Percentiles rank a stretch among this genome's conserved stretches.
phyloP scores from a whole-genome alignment of 192 early-diverging fungal species.

The Entomortierella lignicola region DNA sequence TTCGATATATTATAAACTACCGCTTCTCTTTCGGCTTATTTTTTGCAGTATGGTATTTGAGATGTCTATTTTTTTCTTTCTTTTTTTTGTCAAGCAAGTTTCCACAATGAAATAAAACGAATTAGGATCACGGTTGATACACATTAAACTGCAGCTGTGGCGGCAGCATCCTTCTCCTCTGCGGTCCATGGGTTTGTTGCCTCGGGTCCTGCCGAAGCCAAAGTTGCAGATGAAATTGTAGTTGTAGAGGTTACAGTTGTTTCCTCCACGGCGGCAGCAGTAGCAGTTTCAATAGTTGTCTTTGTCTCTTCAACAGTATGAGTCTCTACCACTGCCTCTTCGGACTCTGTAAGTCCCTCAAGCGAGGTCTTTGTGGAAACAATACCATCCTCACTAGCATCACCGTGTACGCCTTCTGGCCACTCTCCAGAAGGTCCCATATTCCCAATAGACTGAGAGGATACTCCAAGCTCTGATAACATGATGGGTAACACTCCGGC shows the following conservation, averaged over 20 bases:
- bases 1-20: no score
- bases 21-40: background rate
- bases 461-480: slow-evolving; percentile 62
- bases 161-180: slow-evolving; percentile 15
- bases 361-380: slow-evolving; percentile 32
- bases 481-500: slow-evolving; percentile 74
- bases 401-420: slow-evolving; percentile 14
- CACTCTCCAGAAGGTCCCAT: slow-evolving; percentile 45
- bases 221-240: slow-evolving; percentile 2
- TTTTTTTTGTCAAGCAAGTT: background rate
- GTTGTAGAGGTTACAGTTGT: slow-evolving; percentile 4
- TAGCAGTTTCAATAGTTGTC: slow-evolving; percentile 10
- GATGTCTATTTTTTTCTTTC: background rate
- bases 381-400: slow-evolving; percentile 9
- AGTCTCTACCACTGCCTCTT: background rate
- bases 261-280: slow-evolving; percentile 11
- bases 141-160: background rate
- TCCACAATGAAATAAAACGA: background rate
- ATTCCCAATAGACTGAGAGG: slow-evolving; percentile 51
- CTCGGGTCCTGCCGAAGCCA: slow-evolving; percentile 47
- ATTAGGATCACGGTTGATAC: background rate
- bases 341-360: background rate
- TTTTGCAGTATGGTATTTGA: background rate
- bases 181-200: slow-evolving; percentile 40
- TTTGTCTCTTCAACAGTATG: slow-evolving; percentile 14